phyloP scores from a whole-genome alignment of 345 rosid genomes.

The Camelina neglecta region DNA sequence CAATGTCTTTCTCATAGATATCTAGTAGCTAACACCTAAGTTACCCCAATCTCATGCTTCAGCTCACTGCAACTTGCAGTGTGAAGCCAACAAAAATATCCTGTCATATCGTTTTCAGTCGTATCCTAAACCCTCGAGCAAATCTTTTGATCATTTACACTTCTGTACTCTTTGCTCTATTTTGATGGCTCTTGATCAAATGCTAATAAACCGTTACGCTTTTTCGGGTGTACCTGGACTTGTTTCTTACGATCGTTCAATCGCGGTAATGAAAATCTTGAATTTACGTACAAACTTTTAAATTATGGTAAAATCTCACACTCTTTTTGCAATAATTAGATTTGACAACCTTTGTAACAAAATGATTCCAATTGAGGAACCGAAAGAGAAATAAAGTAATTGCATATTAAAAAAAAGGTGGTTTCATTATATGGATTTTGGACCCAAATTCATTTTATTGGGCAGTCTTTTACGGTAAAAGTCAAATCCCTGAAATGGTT shows the following conservation, averaged over 20 bases:
- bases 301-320: neutral
- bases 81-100: slow-evolving; percentile 25
- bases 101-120: slow-evolving; percentile 36
- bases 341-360: slow-evolving; percentile 1
- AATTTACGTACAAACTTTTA: neutral
- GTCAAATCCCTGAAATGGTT: slow-evolving; percentile 24
- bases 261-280: neutral
- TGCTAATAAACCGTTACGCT: neutral
- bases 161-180: slow-evolving; percentile 25
- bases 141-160: slow-evolving; percentile 26
- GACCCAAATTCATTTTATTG: slow-evolving; percentile 22
- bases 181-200: slow-evolving; percentile 5
- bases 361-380: neutral
- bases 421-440: slow-evolving; percentile 12
- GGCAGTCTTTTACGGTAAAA: slow-evolving; percentile 13
- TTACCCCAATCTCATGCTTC: slow-evolving; percentile 34
- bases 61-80: slow-evolving; percentile 35
- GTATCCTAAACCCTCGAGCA: slow-evolving; percentile 28
- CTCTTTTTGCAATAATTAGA: neutral
- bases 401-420: neutral
- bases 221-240: slow-evolving; percentile 18
- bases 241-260: slow-evolving; percentile 8
- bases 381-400: slow-evolving; percentile 1
- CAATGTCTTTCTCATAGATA: slow-evolving; percentile 32
- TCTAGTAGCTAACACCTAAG: neutral